Base-by-base conservation (phyloP, 1,284 basidiomycete genomes). In the Malassezia psittaci region DNA sequence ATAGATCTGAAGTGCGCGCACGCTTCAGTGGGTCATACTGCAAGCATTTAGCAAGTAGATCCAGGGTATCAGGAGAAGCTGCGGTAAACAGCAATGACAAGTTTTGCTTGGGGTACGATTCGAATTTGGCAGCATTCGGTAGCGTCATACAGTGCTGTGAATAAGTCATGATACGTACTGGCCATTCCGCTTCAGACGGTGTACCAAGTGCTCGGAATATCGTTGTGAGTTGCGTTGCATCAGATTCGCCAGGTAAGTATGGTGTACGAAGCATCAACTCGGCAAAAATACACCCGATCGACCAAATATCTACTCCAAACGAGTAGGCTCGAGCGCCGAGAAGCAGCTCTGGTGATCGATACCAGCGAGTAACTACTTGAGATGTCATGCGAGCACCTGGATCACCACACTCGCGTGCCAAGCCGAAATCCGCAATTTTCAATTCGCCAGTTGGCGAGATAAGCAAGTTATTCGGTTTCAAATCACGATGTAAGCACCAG, bases 341-440 rank as follows among this genome's bases (percentile, higher is more conserved):
- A 13, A 94, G 79, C 6, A 96, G 81, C 74, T 96, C 90, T 9
- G 93, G 91, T 3, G 93, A 89, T 13, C 94, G 85, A 73, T 98
- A 99, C 94, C 94, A 98, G n/a, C 59, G 56, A 6, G 94, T 98
- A 72, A 99, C 93, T 57, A 99, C 94, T 72, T 96, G 90, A 67
- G 85, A 88, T 0, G 94, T 96, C 94, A 99, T 98, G 73, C 88
- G 87, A 68, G 85, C 84, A 0, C 85, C 87, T 21, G 91, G 88
- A 69, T 93, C 90, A 35, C 86, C 86, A 75, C 87, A 93, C 77
- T 98, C 94, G 61, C 94, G 80, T 21, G 94, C 94, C 8, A 99
- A 82, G 82, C 94, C 94, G 75, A 99, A 99, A 83, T 99, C 94
- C 21, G 94, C 94, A 60, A 99, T 83, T 77, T 98, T 99, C 61